Conservation (phyloP, 2,329 filamentous ascomycete species). For the Monilinia aucupariae region DNA sequence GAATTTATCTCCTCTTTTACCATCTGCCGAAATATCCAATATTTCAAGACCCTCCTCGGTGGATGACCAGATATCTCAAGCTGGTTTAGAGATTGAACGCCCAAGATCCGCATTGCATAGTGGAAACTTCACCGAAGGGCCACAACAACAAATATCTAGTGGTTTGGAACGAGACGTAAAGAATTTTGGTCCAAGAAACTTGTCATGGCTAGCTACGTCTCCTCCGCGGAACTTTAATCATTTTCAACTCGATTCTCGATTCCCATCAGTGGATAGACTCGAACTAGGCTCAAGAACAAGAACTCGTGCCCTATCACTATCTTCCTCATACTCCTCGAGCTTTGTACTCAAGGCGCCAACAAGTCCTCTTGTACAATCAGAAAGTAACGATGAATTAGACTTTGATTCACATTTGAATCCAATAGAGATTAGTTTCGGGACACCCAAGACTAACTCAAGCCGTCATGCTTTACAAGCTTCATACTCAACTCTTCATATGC, state of each 20-base stretch:
- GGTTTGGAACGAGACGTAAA: constrained; percentile 17
- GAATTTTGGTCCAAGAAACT: constrained; percentile 21
- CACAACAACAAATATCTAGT: constrained; percentile 13
- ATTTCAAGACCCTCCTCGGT: constrained; percentile 33
- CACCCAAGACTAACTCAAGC: constrained; percentile 42
- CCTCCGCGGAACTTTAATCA: constrained; percentile 49
- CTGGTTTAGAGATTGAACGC: constrained; percentile 66
- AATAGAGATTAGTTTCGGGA: constrained; percentile 42
- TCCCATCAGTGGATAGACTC: constrained; percentile 25
- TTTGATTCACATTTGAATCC: constrained; percentile 50
- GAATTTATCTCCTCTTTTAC: constrained; percentile 33
- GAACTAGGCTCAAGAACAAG: constrained; percentile 18
- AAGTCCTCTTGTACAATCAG: constrained; percentile 83
- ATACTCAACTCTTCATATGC: constrained; percentile 39
- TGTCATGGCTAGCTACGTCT: constrained; percentile 50
- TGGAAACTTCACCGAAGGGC: constrained; percentile 54
- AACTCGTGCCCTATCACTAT: constrained; percentile 49
- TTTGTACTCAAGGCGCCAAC: constrained; percentile 86
- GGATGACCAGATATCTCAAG: constrained; percentile 43
- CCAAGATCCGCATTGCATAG: constrained; percentile 72
- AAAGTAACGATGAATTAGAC: constrained; percentile 75
- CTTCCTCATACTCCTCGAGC: constrained; percentile 68
- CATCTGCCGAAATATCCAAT: constrained; percentile 36
- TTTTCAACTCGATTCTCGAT: constrained; percentile 41
- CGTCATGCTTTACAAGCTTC: constrained; percentile 70